phyloP scores from a whole-genome alignment of 176 grass and related monocot genomes.

The Oryza brachyantha region DNA sequence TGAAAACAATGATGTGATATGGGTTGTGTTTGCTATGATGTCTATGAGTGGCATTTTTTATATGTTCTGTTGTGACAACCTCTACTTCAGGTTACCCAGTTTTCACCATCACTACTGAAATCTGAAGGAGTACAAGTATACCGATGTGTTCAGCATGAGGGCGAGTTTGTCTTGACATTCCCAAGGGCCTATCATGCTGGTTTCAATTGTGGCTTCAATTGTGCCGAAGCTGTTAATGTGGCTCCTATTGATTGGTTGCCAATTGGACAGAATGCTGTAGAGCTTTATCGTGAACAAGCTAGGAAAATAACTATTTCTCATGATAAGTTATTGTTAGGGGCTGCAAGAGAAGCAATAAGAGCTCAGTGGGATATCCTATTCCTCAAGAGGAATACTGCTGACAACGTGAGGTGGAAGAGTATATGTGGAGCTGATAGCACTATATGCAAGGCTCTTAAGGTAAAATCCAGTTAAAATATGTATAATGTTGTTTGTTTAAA shows the following conservation, averaged over 20 bases:
- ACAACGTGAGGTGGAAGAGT: constrained; percentile 74
- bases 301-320: constrained; percentile 83
- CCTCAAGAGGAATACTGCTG: constrained; percentile 52
- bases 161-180: constrained; percentile 93
- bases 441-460: constrained; percentile 77
- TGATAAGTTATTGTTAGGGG: constrained; percentile 86
- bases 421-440: constrained; percentile 62
- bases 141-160: constrained; percentile 73
- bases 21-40: not conserved
- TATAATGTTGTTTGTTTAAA: constrained; percentile 5
- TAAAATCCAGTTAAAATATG: constrained; percentile 25
- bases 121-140: constrained; percentile 83
- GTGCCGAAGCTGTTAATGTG: constrained; percentile 96
- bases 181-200: constrained; percentile 89
- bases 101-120: constrained; percentile 85
- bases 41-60: not conserved
- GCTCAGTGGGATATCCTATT: constrained; percentile 81
- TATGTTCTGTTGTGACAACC: constrained; percentile 21
- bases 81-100: constrained; percentile 74
- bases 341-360: constrained; percentile 83
- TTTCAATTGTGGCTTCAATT: constrained; percentile 97
- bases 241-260: constrained; percentile 97
- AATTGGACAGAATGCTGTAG: constrained; percentile 86
- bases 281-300: constrained; percentile 73
- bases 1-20: not conserved